These are phyloP conservation scores for Oxytropis ochrocephala DNA, from an alignment of 306 rosid species.

Conservation along the genomic window DNA sequence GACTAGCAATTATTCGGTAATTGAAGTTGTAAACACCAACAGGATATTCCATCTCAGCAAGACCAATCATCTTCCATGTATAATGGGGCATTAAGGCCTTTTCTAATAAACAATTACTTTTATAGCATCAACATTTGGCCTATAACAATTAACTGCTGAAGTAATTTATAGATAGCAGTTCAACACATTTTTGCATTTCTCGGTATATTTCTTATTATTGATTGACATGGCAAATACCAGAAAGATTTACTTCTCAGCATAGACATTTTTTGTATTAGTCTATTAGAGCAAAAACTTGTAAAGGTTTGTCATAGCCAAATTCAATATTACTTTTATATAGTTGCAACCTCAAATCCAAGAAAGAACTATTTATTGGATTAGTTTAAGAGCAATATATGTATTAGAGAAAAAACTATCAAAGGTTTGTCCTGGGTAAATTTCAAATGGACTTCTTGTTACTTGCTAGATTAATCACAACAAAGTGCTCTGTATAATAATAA, in stretches of 20 bases:
- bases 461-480: conserved; percentile 1
- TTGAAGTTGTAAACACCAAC: conserved; percentile 8
- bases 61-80: background rate
- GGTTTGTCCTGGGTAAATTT: background rate
- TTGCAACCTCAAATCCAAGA: conserved; percentile 3
- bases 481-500: background rate
- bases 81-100: background rate
- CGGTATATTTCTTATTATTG: background rate
- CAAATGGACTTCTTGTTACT: conserved; percentile 6
- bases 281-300: background rate
- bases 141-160: background rate
- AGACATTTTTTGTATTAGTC: background rate
- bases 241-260: background rate
- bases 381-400: background rate
- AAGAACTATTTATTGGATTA: background rate
- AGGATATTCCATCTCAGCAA: background rate
- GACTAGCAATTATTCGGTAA: background rate
- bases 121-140: background rate
- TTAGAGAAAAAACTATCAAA: background rate
- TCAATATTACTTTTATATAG: background rate
- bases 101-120: background rate
- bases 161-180: background rate
- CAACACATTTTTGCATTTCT: conserved; percentile 5
- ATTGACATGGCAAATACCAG: background rate
- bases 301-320: background rate